Base-by-base conservation (phyloP, 2,329 filamentous ascomycete species). In the Xenosphaeropsis pyriputrescens region DNA sequence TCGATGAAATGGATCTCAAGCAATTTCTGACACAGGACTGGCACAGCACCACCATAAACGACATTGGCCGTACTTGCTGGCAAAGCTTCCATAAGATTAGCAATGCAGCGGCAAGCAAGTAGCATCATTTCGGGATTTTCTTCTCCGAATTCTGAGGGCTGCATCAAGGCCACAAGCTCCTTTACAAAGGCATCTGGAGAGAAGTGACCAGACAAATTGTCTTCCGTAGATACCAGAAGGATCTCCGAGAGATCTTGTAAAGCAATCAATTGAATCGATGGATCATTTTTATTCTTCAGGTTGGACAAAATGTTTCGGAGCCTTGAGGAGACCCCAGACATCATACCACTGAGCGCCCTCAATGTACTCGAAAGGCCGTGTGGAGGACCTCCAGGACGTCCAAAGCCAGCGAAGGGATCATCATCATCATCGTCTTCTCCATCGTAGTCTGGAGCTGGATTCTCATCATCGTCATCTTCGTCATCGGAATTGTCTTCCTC, bases 101-200 rank as follows among this genome's bases (percentile, higher is more conserved):
- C 91, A 50, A 98, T 72, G 58, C 85, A 96, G 42, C 93, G 82
- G 55, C 91, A 98, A 15, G 91, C 89, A 42, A 96, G 69, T 11
- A 98, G 76, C 89, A 96, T 96, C 43, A 96, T 85, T 57, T 98
- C 91, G 0, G 88, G 84, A 49, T 94, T 95, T 55, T 93, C 86
- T 50, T 93, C 85, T 1, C 65, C 70, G 45, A 84, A 76, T 40
- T 93, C 85, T 53, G 84, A 85, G 2, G 85, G 82, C 49, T 93
- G 82, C 91, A 98, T 96, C 48, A 98, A 63, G 11, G 70, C 62
- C 35, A 98, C 86, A 37, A 98, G 67, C 60, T 98, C 91, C 60
- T 94, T 95, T 39, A 98, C 85, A 53, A 91, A 96, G 7, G 84
- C 73, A 59, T 98, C 91, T 2, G 91, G 85, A 1, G 85, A 85